Conservation (phyloP, 768 basidiomycete genomes). For the Epithele typhae region DNA sequence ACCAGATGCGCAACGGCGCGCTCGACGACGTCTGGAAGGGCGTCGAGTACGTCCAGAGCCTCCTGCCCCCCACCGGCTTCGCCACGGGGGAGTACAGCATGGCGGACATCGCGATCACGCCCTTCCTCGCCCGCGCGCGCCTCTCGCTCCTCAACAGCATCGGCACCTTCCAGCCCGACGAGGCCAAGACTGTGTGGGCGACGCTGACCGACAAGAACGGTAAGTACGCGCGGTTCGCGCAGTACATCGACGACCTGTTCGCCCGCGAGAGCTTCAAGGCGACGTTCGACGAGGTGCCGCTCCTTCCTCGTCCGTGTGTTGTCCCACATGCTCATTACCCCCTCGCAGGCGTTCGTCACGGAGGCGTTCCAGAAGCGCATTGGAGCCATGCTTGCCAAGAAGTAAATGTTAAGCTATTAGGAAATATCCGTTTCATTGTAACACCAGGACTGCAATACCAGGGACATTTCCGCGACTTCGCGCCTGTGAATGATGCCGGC, state of each 20-base stretch:
- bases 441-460: not conserved
- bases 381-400: conserved; percentile 6
- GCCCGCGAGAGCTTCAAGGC: conserved; percentile 48
- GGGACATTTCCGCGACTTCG: no score
- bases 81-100: conserved; percentile 47
- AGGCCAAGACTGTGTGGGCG: conserved; percentile 36
- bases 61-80: conserved; percentile 46
- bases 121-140: conserved; percentile 55
- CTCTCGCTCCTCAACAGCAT: conserved; percentile 44
- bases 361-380: conserved; percentile 16
- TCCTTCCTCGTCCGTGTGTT: not conserved
- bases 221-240: conserved; percentile 46
- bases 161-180: conserved; percentile 45
- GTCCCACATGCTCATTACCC: not conserved
- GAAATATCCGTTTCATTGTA: not conserved
- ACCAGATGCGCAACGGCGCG: conserved; percentile 35
- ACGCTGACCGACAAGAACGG: conserved; percentile 37
- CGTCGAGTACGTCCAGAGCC: conserved; percentile 43
- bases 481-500: no score
- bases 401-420: not conserved
- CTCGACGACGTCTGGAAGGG: conserved; percentile 38
- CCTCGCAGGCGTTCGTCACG: conserved; percentile 16
- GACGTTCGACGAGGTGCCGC: conserved; percentile 54
- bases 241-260: conserved; percentile 45
- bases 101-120: conserved; percentile 57